Percentiles rank a stretch among this genome's conserved stretches.
Conservation (phyloP, 805 yeast genomes). For the Starmerella etchellsii region DNA sequence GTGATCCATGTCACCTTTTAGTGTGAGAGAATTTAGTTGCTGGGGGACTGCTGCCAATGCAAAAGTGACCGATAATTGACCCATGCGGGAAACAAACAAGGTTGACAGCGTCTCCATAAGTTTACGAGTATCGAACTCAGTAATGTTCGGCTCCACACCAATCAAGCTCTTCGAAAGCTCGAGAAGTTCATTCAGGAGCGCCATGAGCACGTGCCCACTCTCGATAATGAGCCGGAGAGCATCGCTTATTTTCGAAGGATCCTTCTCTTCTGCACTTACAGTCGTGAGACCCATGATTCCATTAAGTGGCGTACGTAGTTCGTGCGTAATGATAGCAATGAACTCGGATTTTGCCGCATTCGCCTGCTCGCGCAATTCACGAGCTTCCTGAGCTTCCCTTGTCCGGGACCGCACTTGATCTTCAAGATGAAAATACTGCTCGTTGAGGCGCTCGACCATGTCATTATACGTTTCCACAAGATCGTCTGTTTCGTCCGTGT, state of each 20-base stretch:
- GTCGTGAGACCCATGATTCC: conserved; percentile 96
- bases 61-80: conserved; percentile 59
- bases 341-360: conserved; percentile 92
- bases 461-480: conserved; percentile 79
- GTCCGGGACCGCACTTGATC: conserved; percentile 83
- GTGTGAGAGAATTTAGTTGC: conserved; percentile 38
- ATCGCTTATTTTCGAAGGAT: conserved; percentile 51
- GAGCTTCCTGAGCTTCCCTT: conserved; percentile 55
- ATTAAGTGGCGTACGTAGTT: conserved; percentile 85
- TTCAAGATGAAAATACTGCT: conserved; percentile 75
- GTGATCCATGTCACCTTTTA: conserved; percentile 75
- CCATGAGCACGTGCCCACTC: conserved; percentile 82
- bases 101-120: conserved; percentile 71
- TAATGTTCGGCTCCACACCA: conserved; percentile 70
- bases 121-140: conserved; percentile 63
- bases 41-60: conserved; percentile 48
- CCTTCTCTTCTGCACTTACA: conserved; percentile 78
- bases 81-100: conserved; percentile 44
- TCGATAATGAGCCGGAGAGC: conserved; percentile 72
- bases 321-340: conserved; percentile 87
- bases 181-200: conserved; percentile 76
- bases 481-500: conserved; percentile 70
- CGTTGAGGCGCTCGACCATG: conserved; percentile 80
- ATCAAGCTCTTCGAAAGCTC: conserved; percentile 84
- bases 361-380: conserved; percentile 44